phyloP scores from a whole-genome alignment of 345 rosid genomes.

The Limnanthes douglasii region DNA sequence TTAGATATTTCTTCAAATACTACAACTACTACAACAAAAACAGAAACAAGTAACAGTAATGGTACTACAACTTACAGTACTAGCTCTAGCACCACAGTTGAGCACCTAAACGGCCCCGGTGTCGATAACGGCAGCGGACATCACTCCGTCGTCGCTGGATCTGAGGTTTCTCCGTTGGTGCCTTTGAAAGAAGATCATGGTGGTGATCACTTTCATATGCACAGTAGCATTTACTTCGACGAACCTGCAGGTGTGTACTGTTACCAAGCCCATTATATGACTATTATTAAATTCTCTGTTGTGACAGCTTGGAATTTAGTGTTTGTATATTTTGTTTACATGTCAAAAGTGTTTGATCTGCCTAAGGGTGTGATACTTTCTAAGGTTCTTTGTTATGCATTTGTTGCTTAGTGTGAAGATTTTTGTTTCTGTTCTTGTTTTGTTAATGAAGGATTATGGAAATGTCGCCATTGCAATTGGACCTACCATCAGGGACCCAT shows the following conservation, averaged over 20 bases:
- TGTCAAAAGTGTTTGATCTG: too few relatives aligned
- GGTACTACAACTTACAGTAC: neutral
- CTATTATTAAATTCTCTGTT: neutral
- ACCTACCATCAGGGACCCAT: slow-evolving; percentile 15
- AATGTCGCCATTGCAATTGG: slow-evolving; percentile 23
- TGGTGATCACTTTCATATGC: slow-evolving; percentile 4
- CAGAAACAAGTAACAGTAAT: too few relatives aligned
- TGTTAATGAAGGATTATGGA: slow-evolving; percentile 19
- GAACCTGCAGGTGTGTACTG: slow-evolving; percentile 11
- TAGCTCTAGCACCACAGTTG: neutral
- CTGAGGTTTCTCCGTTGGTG: slow-evolving; percentile 9
- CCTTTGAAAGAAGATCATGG: slow-evolving; percentile 6
- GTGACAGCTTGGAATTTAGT: neutral
- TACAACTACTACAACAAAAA: too few relatives aligned
- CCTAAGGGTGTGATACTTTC: too few relatives aligned
- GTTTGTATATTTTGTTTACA: too few relatives aligned
- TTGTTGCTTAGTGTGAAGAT: neutral
- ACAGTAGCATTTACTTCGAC: slow-evolving; percentile 13
- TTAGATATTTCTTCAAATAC: slow-evolving; percentile 8
- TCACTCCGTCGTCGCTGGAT: neutral
- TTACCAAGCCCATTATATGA: neutral
- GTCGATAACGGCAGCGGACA: slow-evolving; percentile 2
- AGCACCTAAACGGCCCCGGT: slow-evolving; percentile 2
- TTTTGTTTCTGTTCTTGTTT: slow-evolving; percentile 1
- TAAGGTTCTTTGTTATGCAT: neutral